Conservation (phyloP, 2,329 filamentous ascomycete species). For the Neocucurbitaria cava region DNA sequence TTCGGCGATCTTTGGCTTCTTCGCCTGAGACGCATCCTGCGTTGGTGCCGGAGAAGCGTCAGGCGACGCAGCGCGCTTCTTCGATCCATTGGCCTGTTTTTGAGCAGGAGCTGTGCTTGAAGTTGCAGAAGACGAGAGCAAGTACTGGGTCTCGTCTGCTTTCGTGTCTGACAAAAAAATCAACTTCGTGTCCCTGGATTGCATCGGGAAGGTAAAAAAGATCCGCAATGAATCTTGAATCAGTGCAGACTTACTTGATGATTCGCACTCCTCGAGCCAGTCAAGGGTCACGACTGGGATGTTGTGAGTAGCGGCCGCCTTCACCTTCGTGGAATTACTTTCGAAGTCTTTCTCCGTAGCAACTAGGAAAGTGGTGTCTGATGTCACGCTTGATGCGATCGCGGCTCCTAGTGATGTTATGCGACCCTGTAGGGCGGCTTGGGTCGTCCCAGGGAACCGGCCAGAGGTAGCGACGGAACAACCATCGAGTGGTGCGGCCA, state of each 20-base stretch:
- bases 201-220: not conserved
- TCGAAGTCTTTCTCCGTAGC: conserved; percentile 62
- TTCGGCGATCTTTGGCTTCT: conserved; percentile 33
- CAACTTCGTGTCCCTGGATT: not conserved
- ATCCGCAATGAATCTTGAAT: not conserved
- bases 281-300: conserved; percentile 65
- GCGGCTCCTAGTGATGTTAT: conserved; percentile 60
- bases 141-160: conserved; percentile 49
- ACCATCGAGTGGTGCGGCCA: conserved; percentile 54
- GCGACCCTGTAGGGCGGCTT: conserved; percentile 57
- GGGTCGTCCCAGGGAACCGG: conserved; percentile 62
- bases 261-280: conserved; percentile 68
- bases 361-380: conserved; percentile 63
- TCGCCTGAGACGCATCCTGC: conserved; percentile 17
- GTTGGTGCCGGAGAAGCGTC: conserved; percentile 16
- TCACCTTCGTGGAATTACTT: conserved; percentile 60
- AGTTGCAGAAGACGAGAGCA: conserved; percentile 31
- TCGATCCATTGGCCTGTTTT: conserved; percentile 27
- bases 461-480: conserved; percentile 66
- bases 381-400: conserved; percentile 57
- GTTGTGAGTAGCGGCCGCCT: conserved; percentile 54
- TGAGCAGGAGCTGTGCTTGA: conserved; percentile 5
- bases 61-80: conserved; percentile 43
- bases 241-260: conserved; percentile 38
- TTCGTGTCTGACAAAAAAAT: conserved; percentile 27